Conservation (phyloP, 1,284 basidiomycete species). For the Nidula niveotomentosa region DNA sequence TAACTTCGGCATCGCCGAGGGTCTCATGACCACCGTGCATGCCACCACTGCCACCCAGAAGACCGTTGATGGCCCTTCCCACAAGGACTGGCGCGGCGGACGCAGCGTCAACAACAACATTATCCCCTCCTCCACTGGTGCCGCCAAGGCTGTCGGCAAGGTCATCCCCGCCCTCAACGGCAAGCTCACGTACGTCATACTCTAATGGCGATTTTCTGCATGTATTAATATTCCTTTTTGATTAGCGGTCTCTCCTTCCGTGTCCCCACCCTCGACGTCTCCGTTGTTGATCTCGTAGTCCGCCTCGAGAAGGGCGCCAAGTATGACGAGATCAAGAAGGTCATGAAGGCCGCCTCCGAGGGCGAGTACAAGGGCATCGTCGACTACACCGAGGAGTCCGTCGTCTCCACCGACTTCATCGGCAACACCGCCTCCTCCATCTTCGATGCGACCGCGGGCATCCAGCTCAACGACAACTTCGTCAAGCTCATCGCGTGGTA, state of each 20-base stretch:
- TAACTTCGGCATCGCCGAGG: slow-evolving; percentile 94
- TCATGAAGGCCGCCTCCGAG: slow-evolving; percentile 83
- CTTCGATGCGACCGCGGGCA: slow-evolving; percentile 94
- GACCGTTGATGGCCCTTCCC: slow-evolving; percentile 96
- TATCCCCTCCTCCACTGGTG: slow-evolving; percentile 99
- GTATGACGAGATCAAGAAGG: slow-evolving; percentile 93
- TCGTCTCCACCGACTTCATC: slow-evolving; percentile 96
- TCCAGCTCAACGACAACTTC: slow-evolving; percentile 91
- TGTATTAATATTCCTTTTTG: background rate
- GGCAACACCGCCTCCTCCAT: slow-evolving; percentile 80
- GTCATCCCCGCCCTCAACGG: slow-evolving; percentile 97
- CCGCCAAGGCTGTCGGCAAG: slow-evolving; percentile 99
- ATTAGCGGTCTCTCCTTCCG: slow-evolving; percentile 93
- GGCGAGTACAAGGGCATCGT: slow-evolving; percentile 81
- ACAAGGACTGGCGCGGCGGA: slow-evolving; percentile 97
- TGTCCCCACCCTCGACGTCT: slow-evolving; percentile 96
- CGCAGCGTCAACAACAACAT: slow-evolving; percentile 98
- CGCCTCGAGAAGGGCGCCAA: slow-evolving; percentile 86
- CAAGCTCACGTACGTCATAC: slow-evolving; percentile 80
- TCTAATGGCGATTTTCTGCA: background rate
- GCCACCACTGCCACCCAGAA: slow-evolving; percentile 98
- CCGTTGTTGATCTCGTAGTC: slow-evolving; percentile 97
- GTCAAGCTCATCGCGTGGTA: slow-evolving; percentile 97
- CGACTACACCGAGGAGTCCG: slow-evolving; percentile 92
- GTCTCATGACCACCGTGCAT: slow-evolving; percentile 99